Evolutionary conservation across 1,139 yeast genomes (phyloP).

Genomic region (Zygoascus hellenicus): DNA sequence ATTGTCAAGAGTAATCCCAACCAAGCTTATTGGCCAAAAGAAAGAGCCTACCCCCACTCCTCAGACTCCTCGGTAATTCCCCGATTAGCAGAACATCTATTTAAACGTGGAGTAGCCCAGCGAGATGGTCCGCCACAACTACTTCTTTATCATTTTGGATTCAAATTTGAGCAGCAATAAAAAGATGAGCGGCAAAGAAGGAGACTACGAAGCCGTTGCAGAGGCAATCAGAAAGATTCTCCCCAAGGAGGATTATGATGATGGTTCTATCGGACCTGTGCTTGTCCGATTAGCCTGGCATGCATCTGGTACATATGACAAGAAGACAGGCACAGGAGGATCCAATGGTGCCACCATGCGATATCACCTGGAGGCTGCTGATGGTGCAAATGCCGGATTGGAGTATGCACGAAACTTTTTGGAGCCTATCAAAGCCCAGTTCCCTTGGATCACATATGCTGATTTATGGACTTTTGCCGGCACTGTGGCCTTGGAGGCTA

Average conservation of each 20-base stretch:
- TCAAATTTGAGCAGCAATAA: not conserved
- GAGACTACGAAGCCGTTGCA: conserved; percentile 65
- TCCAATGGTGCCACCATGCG: conserved; percentile 68
- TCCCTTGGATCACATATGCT: conserved; percentile 56
- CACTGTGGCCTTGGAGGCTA: conserved; percentile 50
- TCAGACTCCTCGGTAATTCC: too few relatives aligned
- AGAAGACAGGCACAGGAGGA: conserved; percentile 52
- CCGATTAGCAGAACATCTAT: not conserved
- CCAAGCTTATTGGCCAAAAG: too few relatives aligned
- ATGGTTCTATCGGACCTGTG: conserved; percentile 62
- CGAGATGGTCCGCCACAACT: conserved; percentile 11
- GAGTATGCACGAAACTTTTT: conserved; percentile 51
- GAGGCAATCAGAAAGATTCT: conserved; percentile 73
- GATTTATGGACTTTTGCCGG: conserved; percentile 67
- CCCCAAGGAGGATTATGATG: conserved; percentile 66
- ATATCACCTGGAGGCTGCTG: conserved; percentile 37
- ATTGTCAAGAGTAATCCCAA: too few relatives aligned
- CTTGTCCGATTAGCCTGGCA: conserved; percentile 67
- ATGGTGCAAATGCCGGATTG: conserved; percentile 59
- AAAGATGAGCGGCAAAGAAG: conserved; percentile 9
- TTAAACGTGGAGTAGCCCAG: conserved; percentile 5
- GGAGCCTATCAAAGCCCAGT: conserved; percentile 51
- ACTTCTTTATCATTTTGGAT: not conserved
- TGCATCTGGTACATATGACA: conserved; percentile 61
- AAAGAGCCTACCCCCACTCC: too few relatives aligned